Evolutionary conservation across 768 basidiomycete species (phyloP).

Genomic region (Termitomyces sp.): DNA sequence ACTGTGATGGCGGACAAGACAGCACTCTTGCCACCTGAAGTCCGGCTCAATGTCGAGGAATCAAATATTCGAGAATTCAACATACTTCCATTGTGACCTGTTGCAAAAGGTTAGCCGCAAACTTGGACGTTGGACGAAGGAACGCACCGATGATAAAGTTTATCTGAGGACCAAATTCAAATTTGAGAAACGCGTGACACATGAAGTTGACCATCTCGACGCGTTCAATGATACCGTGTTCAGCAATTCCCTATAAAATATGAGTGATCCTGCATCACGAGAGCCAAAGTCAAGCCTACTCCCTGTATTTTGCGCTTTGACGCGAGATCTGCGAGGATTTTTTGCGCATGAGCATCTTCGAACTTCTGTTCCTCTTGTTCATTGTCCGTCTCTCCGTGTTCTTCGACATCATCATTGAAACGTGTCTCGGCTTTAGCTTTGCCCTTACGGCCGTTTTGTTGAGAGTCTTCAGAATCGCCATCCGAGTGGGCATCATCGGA

Average conservation of each 20-base stretch:
- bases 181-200: slow-evolving; percentile 85
- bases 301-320: slow-evolving; percentile 44
- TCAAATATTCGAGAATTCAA: background rate
- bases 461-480: slow-evolving; percentile 19
- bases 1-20: slow-evolving; percentile 91
- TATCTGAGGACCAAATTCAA: slow-evolving; percentile 88
- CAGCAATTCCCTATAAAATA: slow-evolving; percentile 61
- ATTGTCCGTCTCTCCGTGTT: slow-evolving; percentile 32
- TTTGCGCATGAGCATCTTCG: slow-evolving; percentile 57
- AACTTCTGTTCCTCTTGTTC: slow-evolving; percentile 63
- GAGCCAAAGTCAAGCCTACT: slow-evolving; percentile 29
- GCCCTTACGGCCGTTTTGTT: slow-evolving; percentile 15
- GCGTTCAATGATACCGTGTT: slow-evolving; percentile 83
- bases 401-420: slow-evolving; percentile 29
- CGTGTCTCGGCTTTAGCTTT: slow-evolving; percentile 28
- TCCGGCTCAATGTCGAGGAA: background rate
- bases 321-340: slow-evolving; percentile 53
- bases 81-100: slow-evolving; percentile 89
- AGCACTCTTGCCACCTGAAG: slow-evolving; percentile 91
- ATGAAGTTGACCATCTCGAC: slow-evolving; percentile 93
- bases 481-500: slow-evolving; percentile 18
- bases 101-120: background rate
- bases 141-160: slow-evolving; percentile 89
- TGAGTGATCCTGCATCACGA: slow-evolving; percentile 6
- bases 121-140: background rate